Conservation (phyloP, 805 yeast species). For the Yamadazyma sp. region DNA sequence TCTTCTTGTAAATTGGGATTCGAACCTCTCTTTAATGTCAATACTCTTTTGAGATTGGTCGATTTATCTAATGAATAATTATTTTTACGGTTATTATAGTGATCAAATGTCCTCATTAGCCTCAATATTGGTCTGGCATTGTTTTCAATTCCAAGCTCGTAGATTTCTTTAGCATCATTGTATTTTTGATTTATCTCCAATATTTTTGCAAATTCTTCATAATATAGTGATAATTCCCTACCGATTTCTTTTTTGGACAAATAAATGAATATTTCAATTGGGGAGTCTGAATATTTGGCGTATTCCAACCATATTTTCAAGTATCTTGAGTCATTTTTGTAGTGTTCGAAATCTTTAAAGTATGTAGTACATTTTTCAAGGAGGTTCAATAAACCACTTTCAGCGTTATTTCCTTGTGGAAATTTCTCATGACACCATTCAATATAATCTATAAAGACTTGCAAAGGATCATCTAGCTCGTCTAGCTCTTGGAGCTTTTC, state of each 20-base stretch:
- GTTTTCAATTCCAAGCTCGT: conserved; percentile 51
- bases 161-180: conserved; percentile 58
- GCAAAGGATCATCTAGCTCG: conserved; percentile 80
- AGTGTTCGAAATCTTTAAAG: conserved; percentile 62
- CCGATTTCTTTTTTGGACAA: conserved; percentile 75
- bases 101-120: conserved; percentile 32
- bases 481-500: conserved; percentile 45
- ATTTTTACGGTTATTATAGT: conserved; percentile 42
- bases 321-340: conserved; percentile 81
- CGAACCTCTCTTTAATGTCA: conserved; percentile 37
- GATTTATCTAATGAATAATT: conserved; percentile 10
- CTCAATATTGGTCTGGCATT: conserved; percentile 62
- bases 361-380: conserved; percentile 70
- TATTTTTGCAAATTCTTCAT: conserved; percentile 72
- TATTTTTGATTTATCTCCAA: conserved; percentile 50
- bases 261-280: conserved; percentile 67
- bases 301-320: conserved; percentile 79
- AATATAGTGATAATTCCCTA: conserved; percentile 58
- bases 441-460: conserved; percentile 69
- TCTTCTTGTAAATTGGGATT: conserved; percentile 9
- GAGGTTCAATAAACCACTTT: conserved; percentile 61
- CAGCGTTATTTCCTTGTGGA: conserved; percentile 60
- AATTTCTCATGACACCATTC: conserved; percentile 64
- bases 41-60: conserved; percentile 13
- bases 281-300: conserved; percentile 63